Percentiles rank a stretch among this genome's conserved stretches.
phyloP scores from a whole-genome alignment of 2,329 filamentous ascomycete species.

The Sclerotinia glacialis region DNA sequence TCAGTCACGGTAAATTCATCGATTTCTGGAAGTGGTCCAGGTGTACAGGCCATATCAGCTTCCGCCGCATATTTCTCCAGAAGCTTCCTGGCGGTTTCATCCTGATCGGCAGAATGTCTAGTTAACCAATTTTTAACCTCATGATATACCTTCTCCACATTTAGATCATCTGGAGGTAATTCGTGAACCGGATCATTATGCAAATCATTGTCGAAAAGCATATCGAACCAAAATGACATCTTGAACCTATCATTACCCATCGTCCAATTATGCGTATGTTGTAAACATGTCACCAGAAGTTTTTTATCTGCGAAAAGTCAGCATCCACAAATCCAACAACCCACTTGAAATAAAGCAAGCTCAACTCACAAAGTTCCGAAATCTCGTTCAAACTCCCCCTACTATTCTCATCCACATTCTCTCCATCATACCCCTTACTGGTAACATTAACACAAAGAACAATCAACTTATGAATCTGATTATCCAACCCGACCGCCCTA shows the following conservation, averaged over 20 bases:
- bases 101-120: conserved; percentile 55
- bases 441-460: conserved; percentile 65
- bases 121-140: conserved; percentile 63
- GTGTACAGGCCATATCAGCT: conserved; percentile 37
- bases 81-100: conserved; percentile 53
- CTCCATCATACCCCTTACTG: conserved; percentile 64
- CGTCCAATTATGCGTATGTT: conserved; percentile 68
- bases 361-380: conserved; percentile 58
- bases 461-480: conserved; percentile 64
- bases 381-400: conserved; percentile 59
- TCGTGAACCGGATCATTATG: conserved; percentile 54
- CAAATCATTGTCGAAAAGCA: conserved; percentile 58
- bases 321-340: neutral
- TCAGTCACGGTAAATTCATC: conserved; percentile 7
- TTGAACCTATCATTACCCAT: conserved; percentile 68
- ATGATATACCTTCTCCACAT: conserved; percentile 55
- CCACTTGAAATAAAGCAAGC: neutral
- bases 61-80: conserved; percentile 52
- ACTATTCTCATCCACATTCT: conserved; percentile 56
- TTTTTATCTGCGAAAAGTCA: conserved; percentile 54
- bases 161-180: conserved; percentile 49
- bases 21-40: conserved; percentile 33
- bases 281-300: conserved; percentile 61
- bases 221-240: conserved; percentile 66
- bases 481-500: conserved; percentile 61